Evolutionary conservation across 495 filamentous ascomycete species (phyloP).

Genomic region (Talaromyces stipitatus): DNA sequence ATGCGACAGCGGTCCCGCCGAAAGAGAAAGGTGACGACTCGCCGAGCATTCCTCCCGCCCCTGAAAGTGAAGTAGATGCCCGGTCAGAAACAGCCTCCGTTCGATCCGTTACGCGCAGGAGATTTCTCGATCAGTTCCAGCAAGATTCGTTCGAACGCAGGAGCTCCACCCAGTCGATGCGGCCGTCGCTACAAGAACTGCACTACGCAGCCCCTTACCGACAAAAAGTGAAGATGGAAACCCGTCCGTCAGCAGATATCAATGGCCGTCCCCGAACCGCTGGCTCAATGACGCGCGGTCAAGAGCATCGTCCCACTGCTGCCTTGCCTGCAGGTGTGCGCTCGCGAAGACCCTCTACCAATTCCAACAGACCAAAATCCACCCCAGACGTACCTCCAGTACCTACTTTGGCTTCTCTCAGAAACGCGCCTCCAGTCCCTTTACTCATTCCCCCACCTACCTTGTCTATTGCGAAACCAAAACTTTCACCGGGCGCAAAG

Average conservation of each 20-base stretch:
- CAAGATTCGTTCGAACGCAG: constrained; percentile 31
- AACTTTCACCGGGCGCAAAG: constrained; percentile 46
- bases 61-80: constrained; percentile 6
- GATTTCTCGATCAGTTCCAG: constrained; percentile 33
- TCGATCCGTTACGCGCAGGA: constrained; percentile 1
- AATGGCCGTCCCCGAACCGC: constrained; percentile 58
- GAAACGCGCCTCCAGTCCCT: constrained; percentile 32
- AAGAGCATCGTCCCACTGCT: constrained; percentile 62
- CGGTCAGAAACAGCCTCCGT: constrained; percentile 6
- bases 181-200: constrained; percentile 53
- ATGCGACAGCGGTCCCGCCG: constrained; percentile 30
- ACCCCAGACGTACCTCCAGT: constrained; percentile 32
- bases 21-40: background rate
- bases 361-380: constrained; percentile 32
- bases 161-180: constrained; percentile 57
- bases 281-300: constrained; percentile 28
- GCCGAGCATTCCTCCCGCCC: background rate
- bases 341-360: constrained; percentile 26
- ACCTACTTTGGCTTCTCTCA: constrained; percentile 20
- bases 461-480: constrained; percentile 34
- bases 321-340: constrained; percentile 51
- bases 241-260: constrained; percentile 67
- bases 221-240: constrained; percentile 75
- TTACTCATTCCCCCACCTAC: constrained; percentile 42
- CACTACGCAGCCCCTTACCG: constrained; percentile 50